Evolutionary conservation across 2,329 filamentous ascomycete genomes (phyloP).

Genomic region (Ophiostoma himal-ulmi): DNA sequence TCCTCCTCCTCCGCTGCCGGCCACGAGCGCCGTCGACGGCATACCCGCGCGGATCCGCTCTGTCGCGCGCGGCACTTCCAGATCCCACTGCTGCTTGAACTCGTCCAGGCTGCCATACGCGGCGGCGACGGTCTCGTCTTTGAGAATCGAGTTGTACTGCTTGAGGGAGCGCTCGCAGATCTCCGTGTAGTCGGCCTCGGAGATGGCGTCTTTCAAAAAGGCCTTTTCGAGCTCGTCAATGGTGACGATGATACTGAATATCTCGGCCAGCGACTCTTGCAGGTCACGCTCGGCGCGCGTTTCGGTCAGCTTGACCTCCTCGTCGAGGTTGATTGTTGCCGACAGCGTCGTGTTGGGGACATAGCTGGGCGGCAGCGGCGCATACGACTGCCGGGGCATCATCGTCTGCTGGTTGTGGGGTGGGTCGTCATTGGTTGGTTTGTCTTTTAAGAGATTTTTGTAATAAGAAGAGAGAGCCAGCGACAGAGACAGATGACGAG

Average conservation of each 20-base stretch:
- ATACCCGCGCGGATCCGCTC: constrained; percentile 89
- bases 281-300: constrained; percentile 85
- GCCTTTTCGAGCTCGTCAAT: constrained; percentile 94
- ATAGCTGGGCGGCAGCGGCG: constrained; percentile 85
- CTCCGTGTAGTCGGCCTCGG: constrained; percentile 89
- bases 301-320: constrained; percentile 86
- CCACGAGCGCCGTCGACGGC: constrained; percentile 70
- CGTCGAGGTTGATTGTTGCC: constrained; percentile 87
- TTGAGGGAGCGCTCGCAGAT: constrained; percentile 90
- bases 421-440: not conserved
- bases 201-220: constrained; percentile 90
- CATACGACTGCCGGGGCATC: constrained; percentile 65
- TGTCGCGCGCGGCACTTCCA: constrained; percentile 90
- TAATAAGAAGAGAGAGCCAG: no score
- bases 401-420: constrained; percentile 34
- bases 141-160: constrained; percentile 92
- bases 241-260: constrained; percentile 96
- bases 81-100: constrained; percentile 91
- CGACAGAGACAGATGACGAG: not conserved
- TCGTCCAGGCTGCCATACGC: constrained; percentile 84
- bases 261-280: constrained; percentile 90
- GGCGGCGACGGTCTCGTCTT: constrained; percentile 81
- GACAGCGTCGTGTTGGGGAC: constrained; percentile 77
- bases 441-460: not conserved
- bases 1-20: constrained; percentile 36